A percentile compares a stretch with the other conserved stretches of the same genome.
phyloP scores from a whole-genome alignment of 768 basidiomycete genomes.

The Mycena amicta region DNA sequence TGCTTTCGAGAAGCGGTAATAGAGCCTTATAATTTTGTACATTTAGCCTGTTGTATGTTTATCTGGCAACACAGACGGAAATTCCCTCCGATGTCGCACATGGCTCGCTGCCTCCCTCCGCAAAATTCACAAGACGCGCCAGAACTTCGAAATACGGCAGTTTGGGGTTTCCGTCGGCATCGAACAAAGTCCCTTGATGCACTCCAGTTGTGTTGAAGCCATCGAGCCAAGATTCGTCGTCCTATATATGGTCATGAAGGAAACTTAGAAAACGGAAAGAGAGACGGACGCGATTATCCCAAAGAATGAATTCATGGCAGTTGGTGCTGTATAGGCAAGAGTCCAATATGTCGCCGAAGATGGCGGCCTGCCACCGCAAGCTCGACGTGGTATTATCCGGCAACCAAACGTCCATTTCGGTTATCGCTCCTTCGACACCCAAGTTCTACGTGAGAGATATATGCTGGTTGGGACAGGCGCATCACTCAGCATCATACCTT shows the following conservation, averaged over 20 bases:
- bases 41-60: constrained; percentile 7
- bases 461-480: not conserved
- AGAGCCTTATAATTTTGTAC: constrained; percentile 1
- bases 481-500: constrained; percentile 2
- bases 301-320: constrained; percentile 18
- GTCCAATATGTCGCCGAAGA: constrained; percentile 21
- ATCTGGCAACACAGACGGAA: constrained; percentile 4
- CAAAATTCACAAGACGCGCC: constrained; percentile 18
- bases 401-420: constrained; percentile 21
- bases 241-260: not conserved
- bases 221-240: constrained; percentile 21
- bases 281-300: constrained; percentile 15
- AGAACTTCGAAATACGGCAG: constrained; percentile 20
- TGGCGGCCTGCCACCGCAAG: constrained; percentile 19
- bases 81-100: constrained; percentile 16
- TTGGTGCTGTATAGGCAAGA: constrained; percentile 12
- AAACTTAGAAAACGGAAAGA: not conserved
- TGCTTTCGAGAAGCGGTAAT: constrained; percentile 75
- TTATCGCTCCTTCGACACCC: constrained; percentile 17
- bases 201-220: not conserved
- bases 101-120: constrained; percentile 11
- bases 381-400: constrained; percentile 18
- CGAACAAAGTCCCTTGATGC: constrained; percentile 17
- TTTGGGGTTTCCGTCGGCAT: constrained; percentile 11
- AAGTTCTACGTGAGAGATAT: constrained; percentile 6